These are phyloP conservation scores for Pisolithus albus DNA, from an alignment of 768 basidiomycete species.

Conservation along the genomic window DNA sequence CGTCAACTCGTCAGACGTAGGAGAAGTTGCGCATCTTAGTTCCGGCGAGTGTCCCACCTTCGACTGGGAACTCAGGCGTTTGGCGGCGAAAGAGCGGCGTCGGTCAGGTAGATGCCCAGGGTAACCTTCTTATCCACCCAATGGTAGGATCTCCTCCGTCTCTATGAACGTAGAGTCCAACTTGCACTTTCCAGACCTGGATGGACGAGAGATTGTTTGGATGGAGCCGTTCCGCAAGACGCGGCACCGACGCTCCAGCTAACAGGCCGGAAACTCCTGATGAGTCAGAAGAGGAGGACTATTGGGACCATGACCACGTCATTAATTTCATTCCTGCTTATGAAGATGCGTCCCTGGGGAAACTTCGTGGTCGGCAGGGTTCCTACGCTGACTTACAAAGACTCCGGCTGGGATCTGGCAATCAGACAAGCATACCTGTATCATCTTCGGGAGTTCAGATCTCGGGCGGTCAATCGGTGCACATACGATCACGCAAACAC, in stretches of 20 bases:
- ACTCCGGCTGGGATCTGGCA: slow-evolving; percentile 36
- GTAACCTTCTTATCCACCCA: slow-evolving; percentile 78
- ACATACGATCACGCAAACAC: slow-evolving; percentile 47
- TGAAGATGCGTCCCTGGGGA: slow-evolving; percentile 38
- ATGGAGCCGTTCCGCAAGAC: slow-evolving; percentile 71
- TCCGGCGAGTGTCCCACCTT: slow-evolving; percentile 78
- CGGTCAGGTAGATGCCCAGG: slow-evolving; percentile 81
- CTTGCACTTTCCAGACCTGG: slow-evolving; percentile 52
- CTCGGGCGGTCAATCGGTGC: slow-evolving; percentile 35
- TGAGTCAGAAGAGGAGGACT: slow-evolving; percentile 79
- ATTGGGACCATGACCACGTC: slow-evolving; percentile 89
- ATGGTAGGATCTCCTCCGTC: slow-evolving; percentile 46
- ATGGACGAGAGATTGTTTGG: slow-evolving; percentile 91
- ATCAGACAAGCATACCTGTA: slow-evolving; percentile 6
- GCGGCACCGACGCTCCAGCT: slow-evolving; percentile 73
- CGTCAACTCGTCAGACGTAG: slow-evolving; percentile 4
- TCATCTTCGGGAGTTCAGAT: slow-evolving; percentile 12
- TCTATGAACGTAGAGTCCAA: background rate
- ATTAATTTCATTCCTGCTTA: slow-evolving; percentile 56
- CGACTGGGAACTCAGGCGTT: slow-evolving; percentile 62
- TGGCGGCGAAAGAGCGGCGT: slow-evolving; percentile 76
- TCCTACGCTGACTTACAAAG: slow-evolving; percentile 79
- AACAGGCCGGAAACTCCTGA: slow-evolving; percentile 68
- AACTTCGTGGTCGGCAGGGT: slow-evolving; percentile 54
- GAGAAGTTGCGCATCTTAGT: slow-evolving; percentile 69